Evolutionary conservation across 2,329 filamentous ascomycete genomes (phyloP).

Genomic region (Nothopassalora personata): DNA sequence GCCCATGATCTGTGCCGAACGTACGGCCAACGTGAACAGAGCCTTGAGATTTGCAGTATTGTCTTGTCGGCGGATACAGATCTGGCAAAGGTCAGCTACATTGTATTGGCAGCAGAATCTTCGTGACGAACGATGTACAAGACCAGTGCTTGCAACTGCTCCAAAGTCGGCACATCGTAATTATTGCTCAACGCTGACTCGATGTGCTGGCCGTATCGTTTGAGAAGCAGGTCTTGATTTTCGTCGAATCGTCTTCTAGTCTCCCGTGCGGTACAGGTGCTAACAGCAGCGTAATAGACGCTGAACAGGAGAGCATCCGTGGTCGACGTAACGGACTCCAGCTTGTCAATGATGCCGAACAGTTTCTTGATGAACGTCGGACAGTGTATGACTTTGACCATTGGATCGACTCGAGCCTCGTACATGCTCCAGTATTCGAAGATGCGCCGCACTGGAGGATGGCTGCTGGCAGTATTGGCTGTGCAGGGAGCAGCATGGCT

Average conservation of each 20-base stretch:
- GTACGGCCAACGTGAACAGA: constrained; percentile 19
- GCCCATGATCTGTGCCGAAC: constrained; percentile 19
- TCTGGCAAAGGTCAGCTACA: constrained; percentile 6
- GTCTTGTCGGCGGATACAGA: constrained; percentile 17
- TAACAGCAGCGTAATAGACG: constrained; percentile 26
- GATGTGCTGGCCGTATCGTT: constrained; percentile 15
- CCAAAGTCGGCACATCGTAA: constrained; percentile 17
- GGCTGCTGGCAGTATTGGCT: background rate
- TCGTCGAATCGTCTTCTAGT: constrained; percentile 21
- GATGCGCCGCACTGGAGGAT: constrained; percentile 18
- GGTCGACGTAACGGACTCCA: constrained; percentile 7
- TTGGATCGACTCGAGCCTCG: constrained; percentile 23
- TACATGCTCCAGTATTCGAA: constrained; percentile 29
- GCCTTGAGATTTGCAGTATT: constrained; percentile 13
- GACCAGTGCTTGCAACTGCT: constrained; percentile 20
- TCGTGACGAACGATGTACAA: constrained; percentile 18
- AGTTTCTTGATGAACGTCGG: constrained; percentile 21
- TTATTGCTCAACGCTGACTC: constrained; percentile 14
- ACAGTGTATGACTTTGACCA: constrained; percentile 28
- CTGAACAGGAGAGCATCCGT: constrained; percentile 22
- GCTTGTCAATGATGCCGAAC: constrained; percentile 15
- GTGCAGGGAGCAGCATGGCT: background rate
- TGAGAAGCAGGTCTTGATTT: constrained; percentile 15
- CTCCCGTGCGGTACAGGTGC: constrained; percentile 24
- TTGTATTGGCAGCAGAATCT: too few species aligned